Percentiles rank a stretch among this genome's conserved stretches.
phyloP scores from a whole-genome alignment of 139 green algal genomes.

The Desmodesmus armatus region DNA sequence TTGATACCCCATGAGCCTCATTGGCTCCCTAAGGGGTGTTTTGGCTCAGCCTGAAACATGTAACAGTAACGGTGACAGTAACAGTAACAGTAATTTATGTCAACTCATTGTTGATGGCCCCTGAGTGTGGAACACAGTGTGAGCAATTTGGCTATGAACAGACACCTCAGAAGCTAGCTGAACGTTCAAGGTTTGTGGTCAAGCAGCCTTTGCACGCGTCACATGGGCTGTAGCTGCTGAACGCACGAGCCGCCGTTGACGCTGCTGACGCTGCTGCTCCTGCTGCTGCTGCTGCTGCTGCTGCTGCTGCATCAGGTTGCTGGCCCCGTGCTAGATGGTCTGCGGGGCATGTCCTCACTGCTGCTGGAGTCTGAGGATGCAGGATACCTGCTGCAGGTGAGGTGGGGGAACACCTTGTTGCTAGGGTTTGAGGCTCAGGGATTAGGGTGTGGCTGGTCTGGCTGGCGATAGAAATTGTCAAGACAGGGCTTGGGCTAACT shows the following conservation, averaged over 20 bases:
- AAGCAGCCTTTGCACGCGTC: too few species aligned
- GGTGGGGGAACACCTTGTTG: not conserved
- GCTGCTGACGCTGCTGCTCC: constrained; percentile 8
- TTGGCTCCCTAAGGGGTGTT: too few species aligned
- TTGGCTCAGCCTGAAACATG: too few species aligned
- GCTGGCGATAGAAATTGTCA: not conserved
- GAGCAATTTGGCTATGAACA: too few species aligned
- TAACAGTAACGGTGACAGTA: too few species aligned
- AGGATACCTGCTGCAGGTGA: constrained; percentile 43
- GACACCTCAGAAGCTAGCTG: too few species aligned
- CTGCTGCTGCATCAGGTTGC: not conserved
- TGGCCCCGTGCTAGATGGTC: constrained; percentile 21
- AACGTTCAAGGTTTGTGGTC: too few species aligned
- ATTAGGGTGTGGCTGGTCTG: not conserved
- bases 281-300: constrained; percentile 13
- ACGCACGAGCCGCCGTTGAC: not conserved
- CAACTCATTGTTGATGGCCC: too few species aligned
- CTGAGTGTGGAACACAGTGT: too few species aligned
- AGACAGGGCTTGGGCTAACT: too few species aligned
- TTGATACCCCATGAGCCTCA: too few species aligned
- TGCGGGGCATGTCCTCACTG: constrained; percentile 33
- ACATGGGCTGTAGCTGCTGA: not conserved
- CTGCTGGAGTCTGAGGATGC: constrained; percentile 40
- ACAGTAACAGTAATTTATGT: not conserved
- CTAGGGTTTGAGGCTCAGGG: too few species aligned